Evolutionary conservation across 192 early-diverging fungal genomes (phyloP).

Genomic region (Anaeromyces robustus): DNA sequence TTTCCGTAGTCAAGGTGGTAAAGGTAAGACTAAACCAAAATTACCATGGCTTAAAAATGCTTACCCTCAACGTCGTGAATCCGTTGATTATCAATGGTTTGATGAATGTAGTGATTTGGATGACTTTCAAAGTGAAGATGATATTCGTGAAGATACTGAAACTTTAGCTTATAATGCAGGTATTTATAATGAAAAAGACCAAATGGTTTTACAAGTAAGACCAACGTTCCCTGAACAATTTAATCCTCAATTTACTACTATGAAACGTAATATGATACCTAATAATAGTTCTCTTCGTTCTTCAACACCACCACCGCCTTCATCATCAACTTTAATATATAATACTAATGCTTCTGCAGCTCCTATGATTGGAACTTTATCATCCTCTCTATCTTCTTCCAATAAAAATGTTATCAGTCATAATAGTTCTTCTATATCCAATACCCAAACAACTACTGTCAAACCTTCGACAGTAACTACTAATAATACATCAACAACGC

Average conservation of each 20-base stretch:
- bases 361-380: background rate
- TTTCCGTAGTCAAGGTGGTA: background rate
- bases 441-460: too few relatives aligned
- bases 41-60: background rate
- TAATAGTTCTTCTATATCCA: too few relatives aligned
- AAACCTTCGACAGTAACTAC: too few relatives aligned
- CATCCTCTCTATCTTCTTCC: background rate
- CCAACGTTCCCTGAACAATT: background rate
- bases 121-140: background rate
- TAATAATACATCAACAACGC: too few relatives aligned
- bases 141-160: background rate
- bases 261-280: background rate
- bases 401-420: background rate
- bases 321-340: too few relatives aligned
- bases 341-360: too few relatives aligned
- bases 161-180: background rate
- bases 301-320: background rate
- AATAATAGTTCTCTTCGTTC: background rate
- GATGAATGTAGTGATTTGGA: background rate
- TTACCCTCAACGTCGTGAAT: background rate
- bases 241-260: background rate
- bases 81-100: background rate
- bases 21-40: background rate
- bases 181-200: background rate
- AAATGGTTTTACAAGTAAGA: background rate